Percentiles rank a stretch among this genome's conserved stretches.
Conservation (phyloP, 495 filamentous ascomycete genomes). For the Bacidia rubella region DNA sequence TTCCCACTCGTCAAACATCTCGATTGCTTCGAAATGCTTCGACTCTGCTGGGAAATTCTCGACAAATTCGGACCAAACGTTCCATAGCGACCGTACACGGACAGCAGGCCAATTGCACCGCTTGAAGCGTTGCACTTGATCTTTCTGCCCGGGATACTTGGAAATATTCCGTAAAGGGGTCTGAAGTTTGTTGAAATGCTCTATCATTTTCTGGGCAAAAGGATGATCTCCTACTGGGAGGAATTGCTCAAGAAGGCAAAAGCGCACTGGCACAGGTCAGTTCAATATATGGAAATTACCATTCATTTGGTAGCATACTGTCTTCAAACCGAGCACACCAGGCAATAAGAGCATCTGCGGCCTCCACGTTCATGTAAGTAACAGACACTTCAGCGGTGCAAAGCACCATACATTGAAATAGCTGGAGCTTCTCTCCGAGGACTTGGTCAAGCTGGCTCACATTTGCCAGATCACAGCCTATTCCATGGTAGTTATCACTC, state of each 20-base stretch:
- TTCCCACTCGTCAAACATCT: slow-evolving; percentile 94
- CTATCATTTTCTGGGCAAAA: slow-evolving; percentile 78
- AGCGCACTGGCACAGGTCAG: slow-evolving; percentile 27
- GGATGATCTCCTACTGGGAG: slow-evolving; percentile 71
- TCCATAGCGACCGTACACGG: slow-evolving; percentile 54
- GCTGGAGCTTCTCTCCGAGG: slow-evolving; percentile 40
- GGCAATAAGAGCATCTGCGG: slow-evolving; percentile 55
- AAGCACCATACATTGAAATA: slow-evolving; percentile 47
- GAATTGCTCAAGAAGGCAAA: slow-evolving; percentile 83
- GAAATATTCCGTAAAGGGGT: slow-evolving; percentile 62
- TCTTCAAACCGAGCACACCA: slow-evolving; percentile 54
- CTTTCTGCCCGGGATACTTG: slow-evolving; percentile 48
- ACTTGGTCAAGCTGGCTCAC: slow-evolving; percentile 41
- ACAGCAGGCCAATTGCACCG: slow-evolving; percentile 50
- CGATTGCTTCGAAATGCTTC: slow-evolving; percentile 45
- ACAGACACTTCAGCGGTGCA: slow-evolving; percentile 83
- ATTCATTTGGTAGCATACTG: slow-evolving; percentile 29
- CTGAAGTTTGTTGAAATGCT: slow-evolving; percentile 66
- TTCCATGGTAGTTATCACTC: slow-evolving; percentile 58
- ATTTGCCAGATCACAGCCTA: slow-evolving; percentile 72
- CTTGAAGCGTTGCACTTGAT: slow-evolving; percentile 54
- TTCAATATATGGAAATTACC: neutral
- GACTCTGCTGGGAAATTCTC: slow-evolving; percentile 46
- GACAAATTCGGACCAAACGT: slow-evolving; percentile 56
- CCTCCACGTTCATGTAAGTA: slow-evolving; percentile 74